These are phyloP conservation scores for Coelastrella sp. DNA, from an alignment of 139 green algal species.

Conservation along the genomic window DNA sequence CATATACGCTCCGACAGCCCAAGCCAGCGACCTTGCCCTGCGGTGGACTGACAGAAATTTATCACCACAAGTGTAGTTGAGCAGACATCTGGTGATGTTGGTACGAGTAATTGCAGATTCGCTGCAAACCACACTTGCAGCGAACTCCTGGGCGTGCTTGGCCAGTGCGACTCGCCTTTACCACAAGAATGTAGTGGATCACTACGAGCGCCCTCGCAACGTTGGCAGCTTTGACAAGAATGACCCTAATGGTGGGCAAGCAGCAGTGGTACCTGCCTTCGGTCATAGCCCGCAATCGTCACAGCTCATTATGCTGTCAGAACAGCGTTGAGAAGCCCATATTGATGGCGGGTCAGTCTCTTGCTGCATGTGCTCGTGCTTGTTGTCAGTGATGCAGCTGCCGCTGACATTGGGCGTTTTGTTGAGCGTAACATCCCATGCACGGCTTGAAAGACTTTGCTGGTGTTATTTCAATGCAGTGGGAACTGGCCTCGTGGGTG, in stretches of 20 bases:
- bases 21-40: no score
- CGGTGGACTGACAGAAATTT: no score
- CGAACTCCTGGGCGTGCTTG: not conserved
- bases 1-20: no score
- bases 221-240: conserved; percentile 97
- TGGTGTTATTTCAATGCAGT: not conserved
- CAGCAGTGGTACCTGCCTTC: not conserved
- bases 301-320: not conserved
- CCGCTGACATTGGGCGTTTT: conserved; percentile 17
- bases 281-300: not conserved
- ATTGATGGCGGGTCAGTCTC: not conserved
- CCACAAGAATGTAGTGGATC: conserved; percentile 94
- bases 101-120: not conserved
- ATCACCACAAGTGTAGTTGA: not conserved
- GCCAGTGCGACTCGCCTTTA: conserved; percentile 59
- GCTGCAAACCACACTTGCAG: not conserved
- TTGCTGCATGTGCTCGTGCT: not conserved
- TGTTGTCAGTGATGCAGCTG: conserved; percentile 33
- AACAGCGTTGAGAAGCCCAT: not conserved
- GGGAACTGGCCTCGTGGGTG: conserved; percentile 89
- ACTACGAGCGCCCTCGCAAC: conserved; percentile 98
- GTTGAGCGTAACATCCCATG: not conserved
- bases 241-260: conserved; percentile 83
- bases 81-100: not conserved
- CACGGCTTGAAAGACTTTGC: not conserved